Base-by-base conservation (phyloP, 1,139 yeast genomes). In the Yamadazyma epiphylla region DNA sequence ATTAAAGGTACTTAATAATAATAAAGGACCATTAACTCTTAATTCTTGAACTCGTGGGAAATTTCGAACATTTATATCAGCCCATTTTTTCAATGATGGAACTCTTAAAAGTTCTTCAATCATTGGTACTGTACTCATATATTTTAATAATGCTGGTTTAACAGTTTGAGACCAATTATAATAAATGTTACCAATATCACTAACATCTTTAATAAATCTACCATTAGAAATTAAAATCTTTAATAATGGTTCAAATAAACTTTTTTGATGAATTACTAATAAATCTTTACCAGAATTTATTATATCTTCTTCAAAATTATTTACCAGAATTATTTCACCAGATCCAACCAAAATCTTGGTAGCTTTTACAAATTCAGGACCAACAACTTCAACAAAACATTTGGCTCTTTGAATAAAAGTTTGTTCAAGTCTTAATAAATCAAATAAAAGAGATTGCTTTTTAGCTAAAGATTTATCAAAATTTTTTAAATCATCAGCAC, bases 361-460 rank as follows among this genome's bases (percentile, higher is more conserved):
- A 58, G 43, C 79, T 65, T 43, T 58, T 15, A 66, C 48, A 32
- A 68, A 67, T 33, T 56, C 67, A 0, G 74, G 74, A 0, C 64
- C 72, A 5, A 64, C 73, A 9, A 49, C 36, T 19, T 75, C 74
- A 3, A 82, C 65, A 36, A 85, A 80, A 5, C 84, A 76, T 40
- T 70, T 67, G 3, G 89, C 80, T 47, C 87, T 71, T 33, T 75
- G 77, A 17, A 85, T 70, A 36, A 82, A 83, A n/a, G 77, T 73
- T 43, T 82, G 88, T 42, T 86, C 95, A 31, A 80, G 74, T 34
- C 80, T 68, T 21, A 87, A 74, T 27, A 86, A 58, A 49, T 87
- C 95, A 53, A 83, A 89, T 5, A 86, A 73, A 29, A 80, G 77
- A 31, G 86, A 81, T 50, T 87, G 95, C 23, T 80, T 68, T 46